Evolutionary conservation across 495 filamentous ascomycete genomes (phyloP).

Genomic region (Achaetomiella virescens): DNA sequence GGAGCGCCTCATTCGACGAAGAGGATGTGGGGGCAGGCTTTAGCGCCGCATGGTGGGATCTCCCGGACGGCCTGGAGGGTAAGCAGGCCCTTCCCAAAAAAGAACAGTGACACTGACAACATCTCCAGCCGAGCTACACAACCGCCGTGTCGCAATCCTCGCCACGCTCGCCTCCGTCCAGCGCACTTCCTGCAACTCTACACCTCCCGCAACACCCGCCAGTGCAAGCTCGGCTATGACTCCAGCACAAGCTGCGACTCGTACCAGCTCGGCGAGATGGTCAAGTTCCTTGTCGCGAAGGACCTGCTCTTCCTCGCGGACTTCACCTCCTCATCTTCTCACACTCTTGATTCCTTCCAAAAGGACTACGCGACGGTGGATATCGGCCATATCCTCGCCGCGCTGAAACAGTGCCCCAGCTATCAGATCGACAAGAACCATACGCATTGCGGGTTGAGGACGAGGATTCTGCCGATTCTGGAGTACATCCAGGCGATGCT

Average conservation of each 20-base stretch:
- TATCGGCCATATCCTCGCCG: slow-evolving; percentile 30
- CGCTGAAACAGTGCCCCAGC: slow-evolving; percentile 49
- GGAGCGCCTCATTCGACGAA: slow-evolving; percentile 42
- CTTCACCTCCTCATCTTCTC: slow-evolving; percentile 24
- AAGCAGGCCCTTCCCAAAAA: too few relatives aligned
- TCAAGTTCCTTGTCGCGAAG: slow-evolving; percentile 65
- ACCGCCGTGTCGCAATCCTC: slow-evolving; percentile 62
- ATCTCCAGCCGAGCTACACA: slow-evolving; percentile 60
- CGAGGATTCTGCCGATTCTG: slow-evolving; percentile 59
- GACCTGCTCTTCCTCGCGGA: slow-evolving; percentile 45
- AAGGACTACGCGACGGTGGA: slow-evolving; percentile 28
- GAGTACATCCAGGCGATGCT: slow-evolving; percentile 56
- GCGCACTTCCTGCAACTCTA: slow-evolving; percentile 67
- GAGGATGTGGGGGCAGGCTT: slow-evolving; percentile 32
- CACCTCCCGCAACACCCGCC: slow-evolving; percentile 46
- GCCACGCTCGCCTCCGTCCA: slow-evolving; percentile 72
- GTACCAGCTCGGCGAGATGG: slow-evolving; percentile 80
- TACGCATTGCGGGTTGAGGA: slow-evolving; percentile 67
- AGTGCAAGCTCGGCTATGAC: slow-evolving; percentile 74
- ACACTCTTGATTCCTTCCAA: slow-evolving; percentile 22
- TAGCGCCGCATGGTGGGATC: slow-evolving; percentile 61
- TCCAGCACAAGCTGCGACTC: slow-evolving; percentile 71
- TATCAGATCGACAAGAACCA: slow-evolving; percentile 80
- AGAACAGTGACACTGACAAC: not conserved
- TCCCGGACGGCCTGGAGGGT: slow-evolving; percentile 72